Base-by-base conservation (phyloP, 1,284 basidiomycete genomes). In the Puccinia horiana region DNA sequence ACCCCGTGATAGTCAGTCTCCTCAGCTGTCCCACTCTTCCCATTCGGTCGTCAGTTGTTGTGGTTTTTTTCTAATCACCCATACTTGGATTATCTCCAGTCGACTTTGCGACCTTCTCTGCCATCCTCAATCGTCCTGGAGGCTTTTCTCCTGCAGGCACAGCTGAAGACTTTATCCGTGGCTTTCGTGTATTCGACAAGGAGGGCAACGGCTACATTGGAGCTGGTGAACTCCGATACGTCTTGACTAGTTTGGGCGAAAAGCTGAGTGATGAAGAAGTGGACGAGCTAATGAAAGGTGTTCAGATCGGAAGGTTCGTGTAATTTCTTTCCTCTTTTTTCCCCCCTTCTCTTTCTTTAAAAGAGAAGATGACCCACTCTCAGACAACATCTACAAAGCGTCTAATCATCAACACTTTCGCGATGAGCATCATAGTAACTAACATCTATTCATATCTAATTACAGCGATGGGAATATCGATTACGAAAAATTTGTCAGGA, bases 111-210 rank as follows among this genome's bases (percentile, higher is more conserved):
- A 84, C 93, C 0, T 99, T 99, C 88, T 88, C 97, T 83, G 90
- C 91, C 52, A 96, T 99, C 84, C 89, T 99, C 80, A 96, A 98
- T 88, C 91, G 96, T 49, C 95, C 95, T 12, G 95, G 97, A 86
- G 96, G 96, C 1, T 98, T 95, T 90, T 97, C 96, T 88, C 95
- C 95, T 47, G 95, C 94, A 12, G 94, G 94, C 12, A 95, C 94
- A 76, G 93, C 93, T 96, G 96, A 98, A 90, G 96, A 99, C 87
- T 99, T 98, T 89, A 94, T 98, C 86, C 94, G 96, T 81, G 97
- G 96, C 12, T 99, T 99, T 91, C 96, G 98, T 86, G 96, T 99
- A 26, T 99, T 99, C 85, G 96, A 98, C 88, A 98, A 98, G 89
- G 95, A 97, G 84, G 95, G 94, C 63, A 97, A 97, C 85, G 96